Percentiles rank a stretch among this genome's conserved stretches.
Evolutionary conservation across 371 early-diverging fungal genomes (phyloP).

Genomic region (Apophysomyces variabilis): DNA sequence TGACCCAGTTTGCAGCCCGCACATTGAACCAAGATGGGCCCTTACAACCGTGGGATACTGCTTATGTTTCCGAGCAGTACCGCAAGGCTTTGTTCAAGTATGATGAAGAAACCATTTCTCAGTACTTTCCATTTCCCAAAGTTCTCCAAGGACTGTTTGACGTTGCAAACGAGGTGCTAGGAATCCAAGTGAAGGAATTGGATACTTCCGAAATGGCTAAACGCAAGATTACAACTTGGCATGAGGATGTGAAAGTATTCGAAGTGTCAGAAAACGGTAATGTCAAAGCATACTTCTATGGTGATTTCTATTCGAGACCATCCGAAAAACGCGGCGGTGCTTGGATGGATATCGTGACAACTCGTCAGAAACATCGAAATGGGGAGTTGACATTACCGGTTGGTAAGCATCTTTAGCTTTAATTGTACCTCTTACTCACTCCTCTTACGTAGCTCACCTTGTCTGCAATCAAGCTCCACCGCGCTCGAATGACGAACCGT

Average conservation of each 20-base stretch:
- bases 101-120: conserved; percentile 68
- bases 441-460: conserved; percentile 51
- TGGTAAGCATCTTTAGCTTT: conserved; percentile 26
- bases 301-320: conserved; percentile 69
- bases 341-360: conserved; percentile 79
- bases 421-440: neutral
- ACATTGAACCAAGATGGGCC: conserved; percentile 45
- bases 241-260: conserved; percentile 70
- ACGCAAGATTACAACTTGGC: conserved; percentile 58
- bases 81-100: conserved; percentile 62
- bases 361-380: conserved; percentile 53
- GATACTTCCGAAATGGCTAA: conserved; percentile 35
- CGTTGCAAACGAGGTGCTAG: conserved; percentile 60
- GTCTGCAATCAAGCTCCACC: conserved; percentile 71
- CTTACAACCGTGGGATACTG: conserved; percentile 64
- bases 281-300: conserved; percentile 68
- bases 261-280: conserved; percentile 58
- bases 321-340: conserved; percentile 72
- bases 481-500: conserved; percentile 50
- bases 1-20: conserved; percentile 55
- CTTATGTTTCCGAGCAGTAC: conserved; percentile 63
- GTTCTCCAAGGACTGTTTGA: conserved; percentile 65
- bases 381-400: conserved; percentile 58
- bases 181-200: conserved; percentile 61
- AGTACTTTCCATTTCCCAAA: conserved; percentile 65